These are phyloP conservation scores for Trichophyton rubrum DNA, from an alignment of 2,329 filamentous ascomycete species.

Conservation along the genomic window DNA sequence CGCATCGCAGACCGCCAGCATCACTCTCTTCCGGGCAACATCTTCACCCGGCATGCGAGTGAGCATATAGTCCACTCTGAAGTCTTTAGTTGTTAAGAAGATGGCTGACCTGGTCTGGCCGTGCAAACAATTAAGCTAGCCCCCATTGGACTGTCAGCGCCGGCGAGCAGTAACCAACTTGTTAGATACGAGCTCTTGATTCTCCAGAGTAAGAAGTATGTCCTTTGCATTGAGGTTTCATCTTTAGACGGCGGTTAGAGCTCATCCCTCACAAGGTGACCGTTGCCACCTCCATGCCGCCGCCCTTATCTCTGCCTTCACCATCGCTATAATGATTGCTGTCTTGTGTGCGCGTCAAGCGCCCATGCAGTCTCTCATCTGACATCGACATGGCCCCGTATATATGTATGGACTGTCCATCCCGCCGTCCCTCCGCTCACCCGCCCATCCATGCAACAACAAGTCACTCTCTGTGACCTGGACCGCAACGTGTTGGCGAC, in stretches of 20 bases:
- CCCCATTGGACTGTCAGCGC: too few species aligned
- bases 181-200: not conserved
- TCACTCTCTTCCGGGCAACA: not conserved
- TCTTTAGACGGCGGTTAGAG: not conserved
- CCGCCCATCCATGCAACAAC: not conserved
- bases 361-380: not conserved
- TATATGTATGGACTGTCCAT: not conserved
- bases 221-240: not conserved
- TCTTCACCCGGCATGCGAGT: not conserved
- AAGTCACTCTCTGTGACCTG: not conserved
- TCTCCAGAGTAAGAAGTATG: too few species aligned
- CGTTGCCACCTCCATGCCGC: not conserved
- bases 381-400: not conserved
- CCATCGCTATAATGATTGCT: too few species aligned
- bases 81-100: too few species aligned
- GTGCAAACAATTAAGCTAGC: too few species aligned
- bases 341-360: not conserved
- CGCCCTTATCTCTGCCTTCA: not conserved
- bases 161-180: too few species aligned
- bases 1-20: not conserved
- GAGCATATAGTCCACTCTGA: not conserved
- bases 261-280: not conserved
- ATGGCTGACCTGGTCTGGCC: too few species aligned
- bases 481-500: not conserved
- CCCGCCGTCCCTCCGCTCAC: not conserved